phyloP scores from a whole-genome alignment of 371 early-diverging fungal genomes.

The Chytridium lagenaria region DNA sequence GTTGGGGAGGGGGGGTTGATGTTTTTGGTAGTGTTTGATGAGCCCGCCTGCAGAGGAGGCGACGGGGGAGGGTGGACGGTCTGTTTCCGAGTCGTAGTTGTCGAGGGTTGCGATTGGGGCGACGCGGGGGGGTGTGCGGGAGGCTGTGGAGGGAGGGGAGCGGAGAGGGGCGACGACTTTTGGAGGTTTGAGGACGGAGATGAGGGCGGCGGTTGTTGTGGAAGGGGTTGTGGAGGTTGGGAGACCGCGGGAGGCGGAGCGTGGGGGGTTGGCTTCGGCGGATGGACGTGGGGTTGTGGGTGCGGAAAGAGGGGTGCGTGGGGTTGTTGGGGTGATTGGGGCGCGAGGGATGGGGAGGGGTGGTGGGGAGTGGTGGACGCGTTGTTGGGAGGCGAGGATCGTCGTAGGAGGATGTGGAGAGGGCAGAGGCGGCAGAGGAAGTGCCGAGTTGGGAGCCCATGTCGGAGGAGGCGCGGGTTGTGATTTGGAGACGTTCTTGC shows the following conservation, averaged over 20 bases:
- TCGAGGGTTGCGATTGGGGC: no score
- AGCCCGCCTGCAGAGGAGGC: background rate
- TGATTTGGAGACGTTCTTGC: background rate
- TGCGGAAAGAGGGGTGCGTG: no score
- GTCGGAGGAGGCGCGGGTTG: conserved; percentile 2
- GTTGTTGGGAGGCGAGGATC: background rate
- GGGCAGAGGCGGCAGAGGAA: background rate
- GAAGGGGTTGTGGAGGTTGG: background rate
- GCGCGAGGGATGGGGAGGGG: no score
- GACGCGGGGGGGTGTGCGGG: no score
- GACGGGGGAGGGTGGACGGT: conserved; percentile 5
- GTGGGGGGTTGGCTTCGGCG: no score
- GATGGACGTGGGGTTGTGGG: no score
- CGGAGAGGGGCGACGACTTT: no score
- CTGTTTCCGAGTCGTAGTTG: no score
- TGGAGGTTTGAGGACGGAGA: background rate
- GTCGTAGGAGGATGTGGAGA: background rate
- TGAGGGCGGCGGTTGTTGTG: background rate
- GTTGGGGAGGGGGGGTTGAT: background rate
- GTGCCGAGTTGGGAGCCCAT: background rate
- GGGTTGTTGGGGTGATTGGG: no score
- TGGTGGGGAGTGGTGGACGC: background rate
- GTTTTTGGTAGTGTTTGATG: background rate
- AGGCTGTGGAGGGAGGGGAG: no score
- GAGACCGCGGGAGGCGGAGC: no score